These are phyloP conservation scores for Carex scoparia DNA, from an alignment of 176 grass and related monocot genomes.

Conservation along the genomic window DNA sequence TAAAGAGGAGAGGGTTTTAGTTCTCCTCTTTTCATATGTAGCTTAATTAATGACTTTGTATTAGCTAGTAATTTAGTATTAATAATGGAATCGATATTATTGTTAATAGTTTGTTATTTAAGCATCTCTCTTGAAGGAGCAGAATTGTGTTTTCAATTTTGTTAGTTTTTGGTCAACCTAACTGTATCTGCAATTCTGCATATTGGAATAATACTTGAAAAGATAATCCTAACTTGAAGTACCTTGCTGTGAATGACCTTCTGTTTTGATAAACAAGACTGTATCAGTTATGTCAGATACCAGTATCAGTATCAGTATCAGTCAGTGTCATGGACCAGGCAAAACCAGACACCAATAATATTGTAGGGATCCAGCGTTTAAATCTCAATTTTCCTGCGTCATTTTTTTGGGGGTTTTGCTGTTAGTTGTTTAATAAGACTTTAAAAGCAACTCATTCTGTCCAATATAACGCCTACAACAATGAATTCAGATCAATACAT, in stretches of 20 bases:
- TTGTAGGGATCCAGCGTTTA: background rate
- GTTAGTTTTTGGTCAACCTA: background rate
- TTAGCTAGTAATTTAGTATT: constrained; percentile 19
- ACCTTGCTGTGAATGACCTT: background rate
- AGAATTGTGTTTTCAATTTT: background rate
- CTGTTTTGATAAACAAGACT: background rate
- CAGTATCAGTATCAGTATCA: background rate
- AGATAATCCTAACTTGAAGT: background rate
- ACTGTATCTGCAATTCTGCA: background rate
- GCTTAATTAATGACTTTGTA: constrained; percentile 8
- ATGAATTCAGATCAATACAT: too few relatives aligned
- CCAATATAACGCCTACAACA: too few relatives aligned
- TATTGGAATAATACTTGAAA: background rate
- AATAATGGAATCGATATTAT: constrained; percentile 4
- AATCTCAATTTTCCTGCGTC: background rate
- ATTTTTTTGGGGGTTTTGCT: too few relatives aligned
- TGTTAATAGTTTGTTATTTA: background rate
- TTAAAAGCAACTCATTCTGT: too few relatives aligned
- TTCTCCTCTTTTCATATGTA: constrained; percentile 27
- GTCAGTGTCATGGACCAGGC: background rate
- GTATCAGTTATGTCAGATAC: background rate
- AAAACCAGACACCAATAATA: background rate
- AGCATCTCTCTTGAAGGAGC: background rate
- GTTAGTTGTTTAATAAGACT: too few relatives aligned
- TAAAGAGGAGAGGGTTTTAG: constrained; percentile 27